phyloP scores from a whole-genome alignment of 768 basidiomycete species.

The Panaeolus papilionaceus region DNA sequence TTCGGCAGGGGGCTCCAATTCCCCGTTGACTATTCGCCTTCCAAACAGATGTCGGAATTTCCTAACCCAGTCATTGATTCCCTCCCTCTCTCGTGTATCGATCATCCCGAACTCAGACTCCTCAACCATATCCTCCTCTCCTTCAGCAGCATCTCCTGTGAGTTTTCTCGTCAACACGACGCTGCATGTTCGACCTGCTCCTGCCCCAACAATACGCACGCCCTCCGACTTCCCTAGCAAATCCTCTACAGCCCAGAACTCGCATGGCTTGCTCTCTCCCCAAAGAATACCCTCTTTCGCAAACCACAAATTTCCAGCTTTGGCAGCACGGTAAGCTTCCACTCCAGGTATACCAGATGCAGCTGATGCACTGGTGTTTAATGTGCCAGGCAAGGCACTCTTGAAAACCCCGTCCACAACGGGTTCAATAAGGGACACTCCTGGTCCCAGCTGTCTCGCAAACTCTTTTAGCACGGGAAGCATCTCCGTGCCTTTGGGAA shows the following conservation, averaged over 20 bases:
- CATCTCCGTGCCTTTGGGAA: slow-evolving; percentile 60
- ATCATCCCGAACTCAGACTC: slow-evolving; percentile 78
- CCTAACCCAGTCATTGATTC: slow-evolving; percentile 71
- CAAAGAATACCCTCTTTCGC: slow-evolving; percentile 69
- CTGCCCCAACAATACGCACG: slow-evolving; percentile 57
- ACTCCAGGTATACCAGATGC: slow-evolving; percentile 62
- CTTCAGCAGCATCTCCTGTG: slow-evolving; percentile 29
- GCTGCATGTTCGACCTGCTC: slow-evolving; percentile 66
- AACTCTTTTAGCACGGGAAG: slow-evolving; percentile 56
- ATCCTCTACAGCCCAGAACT: slow-evolving; percentile 73
- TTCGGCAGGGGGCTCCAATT: background rate
- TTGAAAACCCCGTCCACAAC: slow-evolving; percentile 55
- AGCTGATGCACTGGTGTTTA: slow-evolving; percentile 38
- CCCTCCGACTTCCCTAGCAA: slow-evolving; percentile 57
- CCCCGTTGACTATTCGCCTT: slow-evolving; percentile 28
- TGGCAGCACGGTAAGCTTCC: slow-evolving; percentile 76
- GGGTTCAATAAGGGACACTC: slow-evolving; percentile 52
- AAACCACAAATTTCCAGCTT: slow-evolving; percentile 77
- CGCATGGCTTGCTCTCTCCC: slow-evolving; percentile 79
- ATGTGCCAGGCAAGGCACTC: slow-evolving; percentile 50
- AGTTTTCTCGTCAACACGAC: slow-evolving; percentile 56
- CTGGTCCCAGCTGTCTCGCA: slow-evolving; percentile 49
- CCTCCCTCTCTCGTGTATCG: slow-evolving; percentile 71
- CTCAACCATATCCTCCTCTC: slow-evolving; percentile 50
- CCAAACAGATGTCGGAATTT: slow-evolving; percentile 64